Evolutionary conservation across 2,329 filamentous ascomycete genomes (phyloP).

Genomic region (Colletotrichum acutatum): DNA sequence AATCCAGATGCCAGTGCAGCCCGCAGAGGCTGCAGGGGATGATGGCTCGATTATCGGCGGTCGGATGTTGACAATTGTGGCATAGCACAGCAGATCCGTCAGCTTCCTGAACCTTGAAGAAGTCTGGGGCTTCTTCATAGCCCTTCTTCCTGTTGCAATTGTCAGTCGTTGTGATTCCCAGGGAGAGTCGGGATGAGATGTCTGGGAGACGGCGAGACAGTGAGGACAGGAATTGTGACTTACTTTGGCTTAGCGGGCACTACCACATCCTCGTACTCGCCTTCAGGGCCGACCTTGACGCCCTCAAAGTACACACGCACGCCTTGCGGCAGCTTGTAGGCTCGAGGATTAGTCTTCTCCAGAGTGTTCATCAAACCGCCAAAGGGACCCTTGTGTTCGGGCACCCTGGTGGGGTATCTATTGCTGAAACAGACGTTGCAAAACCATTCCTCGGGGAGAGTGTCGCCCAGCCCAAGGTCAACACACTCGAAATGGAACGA

Average conservation of each 20-base stretch:
- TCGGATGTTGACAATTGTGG: conserved; percentile 76
- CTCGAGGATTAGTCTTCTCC: conserved; percentile 75
- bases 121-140: conserved; percentile 73
- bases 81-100: conserved; percentile 84
- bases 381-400: conserved; percentile 66
- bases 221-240: conserved; percentile 46
- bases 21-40: conserved; percentile 88
- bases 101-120: conserved; percentile 74
- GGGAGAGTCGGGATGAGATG: not conserved
- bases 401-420: conserved; percentile 58
- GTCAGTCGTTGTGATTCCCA: conserved; percentile 43
- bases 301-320: conserved; percentile 83
- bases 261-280: conserved; percentile 80
- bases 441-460: conserved; percentile 82
- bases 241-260: conserved; percentile 72
- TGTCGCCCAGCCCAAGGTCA: conserved; percentile 78
- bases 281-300: conserved; percentile 79
- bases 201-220: not conserved
- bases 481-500: conserved; percentile 93
- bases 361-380: conserved; percentile 71
- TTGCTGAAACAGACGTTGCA: conserved; percentile 77
- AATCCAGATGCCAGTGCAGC: conserved; percentile 91
- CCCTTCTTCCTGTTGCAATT: conserved; percentile 58
- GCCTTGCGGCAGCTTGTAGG: conserved; percentile 77
- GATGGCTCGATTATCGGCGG: conserved; percentile 74